Evolutionary conservation across 805 yeast genomes (phyloP).

Genomic region (Candida berthetii): DNA sequence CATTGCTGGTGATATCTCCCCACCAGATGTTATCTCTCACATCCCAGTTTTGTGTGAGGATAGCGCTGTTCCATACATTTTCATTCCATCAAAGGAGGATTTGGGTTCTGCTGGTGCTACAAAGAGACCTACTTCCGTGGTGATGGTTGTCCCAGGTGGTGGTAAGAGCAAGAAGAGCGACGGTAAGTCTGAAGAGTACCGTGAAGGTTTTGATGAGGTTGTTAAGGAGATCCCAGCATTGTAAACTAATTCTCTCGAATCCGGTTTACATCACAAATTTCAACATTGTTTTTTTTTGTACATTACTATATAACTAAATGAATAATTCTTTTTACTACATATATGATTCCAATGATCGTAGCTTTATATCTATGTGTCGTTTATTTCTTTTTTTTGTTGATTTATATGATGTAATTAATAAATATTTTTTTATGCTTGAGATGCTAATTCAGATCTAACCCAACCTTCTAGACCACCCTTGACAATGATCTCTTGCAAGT

Average conservation of each 20-base stretch:
- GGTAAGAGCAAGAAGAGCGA: constrained; percentile 71
- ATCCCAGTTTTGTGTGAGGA: constrained; percentile 98
- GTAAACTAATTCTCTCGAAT: too few relatives aligned
- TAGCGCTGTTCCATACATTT: constrained; percentile 80
- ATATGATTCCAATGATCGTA: neutral
- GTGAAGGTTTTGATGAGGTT: constrained; percentile 87
- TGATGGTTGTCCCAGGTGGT: constrained; percentile 95
- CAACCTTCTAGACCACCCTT: constrained; percentile 98
- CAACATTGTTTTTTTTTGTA: neutral
- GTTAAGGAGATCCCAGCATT: constrained; percentile 73
- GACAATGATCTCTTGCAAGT: constrained; percentile 93
- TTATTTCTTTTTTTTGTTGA: neutral
- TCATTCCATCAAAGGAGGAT: constrained; percentile 96
- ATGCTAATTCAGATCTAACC: constrained; percentile 69
- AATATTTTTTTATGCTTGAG: neutral
- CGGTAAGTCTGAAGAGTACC: constrained; percentile 77
- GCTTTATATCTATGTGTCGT: neutral
- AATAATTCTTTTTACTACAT: neutral
- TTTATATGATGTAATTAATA: neutral
- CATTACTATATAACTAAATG: neutral
- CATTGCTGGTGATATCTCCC: constrained; percentile 97
- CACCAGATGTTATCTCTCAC: constrained; percentile 95
- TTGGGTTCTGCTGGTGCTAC: constrained; percentile 99
- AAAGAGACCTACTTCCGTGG: constrained; percentile 97
- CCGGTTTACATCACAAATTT: too few relatives aligned